Evolutionary conservation across 2,329 filamentous ascomycete genomes (phyloP).

Genomic region (Xylaria sp.): DNA sequence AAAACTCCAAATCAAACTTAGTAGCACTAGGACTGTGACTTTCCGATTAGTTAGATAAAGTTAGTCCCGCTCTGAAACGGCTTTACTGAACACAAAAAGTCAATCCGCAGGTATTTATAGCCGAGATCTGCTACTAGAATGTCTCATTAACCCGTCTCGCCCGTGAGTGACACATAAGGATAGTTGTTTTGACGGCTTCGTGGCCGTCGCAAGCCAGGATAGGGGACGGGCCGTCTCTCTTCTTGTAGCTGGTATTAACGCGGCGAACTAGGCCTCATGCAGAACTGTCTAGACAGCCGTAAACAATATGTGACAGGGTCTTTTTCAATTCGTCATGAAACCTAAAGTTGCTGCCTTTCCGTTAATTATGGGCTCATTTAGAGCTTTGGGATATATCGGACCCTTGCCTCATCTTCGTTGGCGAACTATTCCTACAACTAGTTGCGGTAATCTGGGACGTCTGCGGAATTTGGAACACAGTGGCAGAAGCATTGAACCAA

Average conservation of each 20-base stretch:
- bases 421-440: background rate
- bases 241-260: background rate
- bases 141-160: background rate
- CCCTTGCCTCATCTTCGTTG: background rate
- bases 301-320: background rate
- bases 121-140: background rate
- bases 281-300: background rate
- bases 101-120: background rate
- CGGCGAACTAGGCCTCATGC: background rate
- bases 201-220: background rate
- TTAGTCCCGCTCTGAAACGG: background rate
- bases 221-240: background rate
- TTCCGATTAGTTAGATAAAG: background rate
- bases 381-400: background rate
- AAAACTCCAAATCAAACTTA: background rate
- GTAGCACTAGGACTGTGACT: background rate
- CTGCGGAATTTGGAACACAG: background rate
- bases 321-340: too few relatives aligned
- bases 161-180: background rate
- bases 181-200: background rate
- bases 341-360: background rate
- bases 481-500: background rate
- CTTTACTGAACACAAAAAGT: background rate
- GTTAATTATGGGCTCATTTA: background rate
- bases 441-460: background rate